These are phyloP conservation scores for Fraxinus baroniana DNA, from an alignment of 305 asterid species.

Conservation along the genomic window DNA sequence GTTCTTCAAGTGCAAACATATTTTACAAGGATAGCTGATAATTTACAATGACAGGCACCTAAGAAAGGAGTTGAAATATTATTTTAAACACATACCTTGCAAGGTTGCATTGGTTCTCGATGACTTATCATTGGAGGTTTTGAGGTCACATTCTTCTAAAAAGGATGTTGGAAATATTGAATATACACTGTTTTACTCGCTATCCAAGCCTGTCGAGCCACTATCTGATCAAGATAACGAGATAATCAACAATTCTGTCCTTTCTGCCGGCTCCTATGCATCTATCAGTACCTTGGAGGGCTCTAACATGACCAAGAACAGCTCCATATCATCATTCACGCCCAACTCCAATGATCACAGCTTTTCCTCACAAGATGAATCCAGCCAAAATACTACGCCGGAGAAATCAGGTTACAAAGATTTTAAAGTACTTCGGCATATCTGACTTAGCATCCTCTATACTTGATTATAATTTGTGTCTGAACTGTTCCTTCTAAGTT, in stretches of 20 bases:
- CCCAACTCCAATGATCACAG: constrained; percentile 32
- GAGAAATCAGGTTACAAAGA: constrained; percentile 47
- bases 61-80: constrained; percentile 53
- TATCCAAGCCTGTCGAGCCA: constrained; percentile 49
- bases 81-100: constrained; percentile 61
- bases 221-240: constrained; percentile 27
- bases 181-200: constrained; percentile 46
- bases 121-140: constrained; percentile 42
- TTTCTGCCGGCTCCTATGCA: constrained; percentile 32
- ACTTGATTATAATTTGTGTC: background rate
- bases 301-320: constrained; percentile 33
- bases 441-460: background rate
- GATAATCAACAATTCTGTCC: constrained; percentile 27
- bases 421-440: background rate
- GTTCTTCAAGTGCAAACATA: background rate
- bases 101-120: constrained; percentile 59
- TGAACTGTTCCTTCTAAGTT: background rate
- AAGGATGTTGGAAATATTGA: constrained; percentile 35
- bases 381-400: constrained; percentile 25
- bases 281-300: constrained; percentile 34
- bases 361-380: constrained; percentile 32
- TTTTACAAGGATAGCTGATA: constrained; percentile 1
- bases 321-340: constrained; percentile 18
- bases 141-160: constrained; percentile 39
- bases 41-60: constrained; percentile 50